A percentile compares a stretch with the other conserved stretches of the same genome.
Evolutionary conservation across 139 green algal genomes (phyloP).

Genomic region (Pycnococcus provasolii): DNA sequence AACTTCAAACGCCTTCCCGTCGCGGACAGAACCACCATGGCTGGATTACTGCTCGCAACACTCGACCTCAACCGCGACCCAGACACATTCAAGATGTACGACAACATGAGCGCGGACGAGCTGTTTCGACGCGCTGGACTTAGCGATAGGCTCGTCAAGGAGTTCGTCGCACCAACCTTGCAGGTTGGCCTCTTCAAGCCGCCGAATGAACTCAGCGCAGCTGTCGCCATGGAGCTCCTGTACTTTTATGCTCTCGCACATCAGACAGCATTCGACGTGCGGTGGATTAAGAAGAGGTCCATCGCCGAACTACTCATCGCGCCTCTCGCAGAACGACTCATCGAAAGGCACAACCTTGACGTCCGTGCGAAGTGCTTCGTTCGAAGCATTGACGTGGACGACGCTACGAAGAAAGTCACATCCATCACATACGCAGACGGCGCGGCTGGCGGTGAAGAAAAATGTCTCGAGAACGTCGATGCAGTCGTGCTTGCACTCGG

Average conservation of each 20-base stretch:
- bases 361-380: slow-evolving; percentile 16
- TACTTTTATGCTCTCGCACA: slow-evolving; percentile 44
- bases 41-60: slow-evolving; percentile 24
- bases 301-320: slow-evolving; percentile 25
- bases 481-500: slow-evolving; percentile 28
- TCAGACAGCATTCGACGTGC: slow-evolving; percentile 37
- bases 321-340: slow-evolving; percentile 7
- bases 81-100: slow-evolving; percentile 34
- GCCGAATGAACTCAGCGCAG: slow-evolving; percentile 24
- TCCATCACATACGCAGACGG: slow-evolving; percentile 8
- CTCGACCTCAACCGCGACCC: slow-evolving; percentile 32
- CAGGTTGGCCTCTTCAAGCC: slow-evolving; percentile 39
- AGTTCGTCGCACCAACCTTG: slow-evolving; percentile 38
- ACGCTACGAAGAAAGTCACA: neutral
- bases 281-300: slow-evolving; percentile 31
- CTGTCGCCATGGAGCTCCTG: slow-evolving; percentile 30
- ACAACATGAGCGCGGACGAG: slow-evolving; percentile 38
- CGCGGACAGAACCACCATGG: slow-evolving; percentile 22
- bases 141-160: slow-evolving; percentile 28
- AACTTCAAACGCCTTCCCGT: slow-evolving; percentile 31
- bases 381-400: neutral
- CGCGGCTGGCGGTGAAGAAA: neutral
- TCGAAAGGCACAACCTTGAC: slow-evolving; percentile 7
- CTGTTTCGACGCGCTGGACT: slow-evolving; percentile 34
- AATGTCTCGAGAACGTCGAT: slow-evolving; percentile 6